These are phyloP conservation scores for Tephrocybe sp. DNA, from an alignment of 768 basidiomycete species.

Conservation along the genomic window DNA sequence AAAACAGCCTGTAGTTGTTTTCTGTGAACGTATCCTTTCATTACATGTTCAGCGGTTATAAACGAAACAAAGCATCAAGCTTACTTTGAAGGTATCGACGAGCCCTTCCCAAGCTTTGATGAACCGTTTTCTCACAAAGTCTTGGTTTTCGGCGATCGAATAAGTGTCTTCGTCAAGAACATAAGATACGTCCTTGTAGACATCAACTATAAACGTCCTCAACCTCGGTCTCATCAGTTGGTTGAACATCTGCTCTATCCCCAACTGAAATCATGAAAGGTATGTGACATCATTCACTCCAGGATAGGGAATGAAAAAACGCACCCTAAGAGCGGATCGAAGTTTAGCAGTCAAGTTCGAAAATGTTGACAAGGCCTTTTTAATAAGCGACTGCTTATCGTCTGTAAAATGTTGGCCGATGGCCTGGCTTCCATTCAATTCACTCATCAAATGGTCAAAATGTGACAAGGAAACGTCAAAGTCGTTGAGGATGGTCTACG, in stretches of 20 bases:
- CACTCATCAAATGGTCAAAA: conserved; percentile 76
- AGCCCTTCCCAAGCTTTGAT: conserved; percentile 83
- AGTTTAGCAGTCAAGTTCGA: conserved; percentile 60
- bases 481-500: conserved; percentile 88
- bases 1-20: conserved; percentile 82
- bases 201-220: conserved; percentile 78
- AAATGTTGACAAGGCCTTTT: conserved; percentile 46
- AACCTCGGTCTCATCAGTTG: conserved; percentile 87
- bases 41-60: neutral
- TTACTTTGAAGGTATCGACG: conserved; percentile 80
- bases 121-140: conserved; percentile 87
- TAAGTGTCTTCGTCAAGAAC: conserved; percentile 88
- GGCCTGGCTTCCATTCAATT: conserved; percentile 50
- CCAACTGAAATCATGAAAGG: conserved; percentile 45
- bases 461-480: conserved; percentile 90
- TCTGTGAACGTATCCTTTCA: conserved; percentile 83
- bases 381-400: conserved; percentile 50
- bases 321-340: conserved; percentile 69
- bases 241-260: conserved; percentile 93
- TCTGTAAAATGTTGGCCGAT: conserved; percentile 70
- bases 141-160: conserved; percentile 78
- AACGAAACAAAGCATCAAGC: neutral
- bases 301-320: conserved; percentile 12
- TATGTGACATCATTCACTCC: neutral
- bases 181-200: conserved; percentile 90